Evolutionary conservation across 176 grass and related monocot species (phyloP), one percentile per base, ranked within the genome.

Genomic region (Guadua angustifolia): DNA sequence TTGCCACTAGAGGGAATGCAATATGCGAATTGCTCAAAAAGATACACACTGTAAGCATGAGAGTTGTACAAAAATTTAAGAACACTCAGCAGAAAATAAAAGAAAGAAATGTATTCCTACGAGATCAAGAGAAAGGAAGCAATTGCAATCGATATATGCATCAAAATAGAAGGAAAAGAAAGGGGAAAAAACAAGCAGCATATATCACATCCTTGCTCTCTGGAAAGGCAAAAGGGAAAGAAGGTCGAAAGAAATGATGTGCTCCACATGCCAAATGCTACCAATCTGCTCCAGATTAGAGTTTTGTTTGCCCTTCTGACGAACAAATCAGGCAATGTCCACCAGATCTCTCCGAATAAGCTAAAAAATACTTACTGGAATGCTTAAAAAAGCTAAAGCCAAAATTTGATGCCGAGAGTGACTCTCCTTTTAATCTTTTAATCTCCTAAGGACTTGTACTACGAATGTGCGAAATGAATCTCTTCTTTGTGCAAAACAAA

Each of bases 281-380:
- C 24, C 39, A 72, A 16, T 79, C 44, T 21, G 72, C 13, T 67
- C 7, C 15, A 66, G 26, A 73, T 56, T 47, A 9, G 44, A 62
- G 15, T 32, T 11, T 12, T 3, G 7, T 53, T 32, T 9, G 5
- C 24, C 25, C 13, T 26, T 47, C 17, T 8, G 33, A 56, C 24
- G 24, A 45, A 73, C 29, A 39, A 51, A 63, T 24, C 14, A 61
- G 15, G 49, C 49, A 22, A 42, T 70, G 71, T 24, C 4, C n/a
- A 53, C 14, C 77, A 88, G 88, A 91, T 93, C 91, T 88, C 84
- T 70, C 13, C 24, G 63, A 88, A 36, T 46, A 58, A 33, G 45
- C 19, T 17, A 24, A 66, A 40, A 66, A 33, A 33, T 33, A 70
- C 33, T 45, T 43, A 29, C 14, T 6, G 44, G 15, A 67, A 59